Conservation (phyloP, 139 green algal species). For the Diplosphaera chodatii region DNA sequence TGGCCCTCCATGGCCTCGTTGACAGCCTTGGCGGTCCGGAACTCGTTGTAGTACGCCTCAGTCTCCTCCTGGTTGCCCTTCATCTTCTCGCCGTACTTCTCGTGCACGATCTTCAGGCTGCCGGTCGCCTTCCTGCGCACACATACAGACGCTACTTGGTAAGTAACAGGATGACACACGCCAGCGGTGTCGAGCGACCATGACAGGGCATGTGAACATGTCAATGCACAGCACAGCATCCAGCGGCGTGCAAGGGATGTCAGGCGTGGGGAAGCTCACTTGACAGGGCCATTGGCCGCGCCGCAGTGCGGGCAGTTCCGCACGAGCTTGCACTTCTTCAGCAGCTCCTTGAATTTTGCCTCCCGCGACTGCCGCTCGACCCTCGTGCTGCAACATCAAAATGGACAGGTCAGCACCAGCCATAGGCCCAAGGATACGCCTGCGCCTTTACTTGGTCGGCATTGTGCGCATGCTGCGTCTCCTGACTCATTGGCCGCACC, state of each 20-base stretch:
- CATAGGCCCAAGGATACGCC: no score
- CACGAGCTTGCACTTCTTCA: constrained; percentile 83
- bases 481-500: no score
- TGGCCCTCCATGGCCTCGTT: constrained; percentile 57
- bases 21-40: constrained; percentile 44
- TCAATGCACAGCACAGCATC: no score
- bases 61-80: constrained; percentile 61
- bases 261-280: no score
- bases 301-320: constrained; percentile 76
- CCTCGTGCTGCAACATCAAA: constrained; percentile 50
- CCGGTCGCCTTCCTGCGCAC: constrained; percentile 61
- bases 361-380: constrained; percentile 71
- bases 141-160: no score
- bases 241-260: no score
- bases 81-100: constrained; percentile 56
- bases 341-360: constrained; percentile 70
- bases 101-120: constrained; percentile 84
- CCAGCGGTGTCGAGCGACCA: no score
- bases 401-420: no score
- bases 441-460: no score
- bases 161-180: no score
- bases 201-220: no score
- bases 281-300: constrained; percentile 71
- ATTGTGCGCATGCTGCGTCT: no score
- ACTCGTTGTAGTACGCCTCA: constrained; percentile 39